Percentiles rank a stretch among this genome's conserved stretches.
Conservation (phyloP, 2,329 filamentous ascomycete species). For the Talaromyces sp. region DNA sequence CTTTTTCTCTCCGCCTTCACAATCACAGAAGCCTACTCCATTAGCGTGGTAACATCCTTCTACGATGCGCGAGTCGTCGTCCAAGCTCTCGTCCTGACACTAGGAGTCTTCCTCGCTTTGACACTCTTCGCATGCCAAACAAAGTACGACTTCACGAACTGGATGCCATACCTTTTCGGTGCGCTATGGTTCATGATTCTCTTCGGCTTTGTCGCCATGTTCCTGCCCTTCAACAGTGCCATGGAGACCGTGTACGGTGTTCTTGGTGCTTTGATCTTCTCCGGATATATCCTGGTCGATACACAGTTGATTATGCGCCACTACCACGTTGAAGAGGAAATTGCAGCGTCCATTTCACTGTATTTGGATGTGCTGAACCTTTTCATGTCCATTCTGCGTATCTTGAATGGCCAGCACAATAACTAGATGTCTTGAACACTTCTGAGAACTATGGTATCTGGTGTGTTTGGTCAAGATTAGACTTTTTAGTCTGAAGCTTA, state of each 20-base stretch:
- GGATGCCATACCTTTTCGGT: slow-evolving; percentile 94
- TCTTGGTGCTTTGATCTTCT: slow-evolving; percentile 83
- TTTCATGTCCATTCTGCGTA: slow-evolving; percentile 92
- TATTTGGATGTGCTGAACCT: slow-evolving; percentile 97
- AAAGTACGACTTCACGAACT: slow-evolving; percentile 96
- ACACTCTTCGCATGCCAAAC: slow-evolving; percentile 91
- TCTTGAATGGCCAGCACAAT: slow-evolving; percentile 93
- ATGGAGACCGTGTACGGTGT: slow-evolving; percentile 84
- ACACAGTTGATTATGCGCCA: slow-evolving; percentile 94
- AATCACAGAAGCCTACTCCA: slow-evolving; percentile 85
- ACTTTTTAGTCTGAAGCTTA: neutral
- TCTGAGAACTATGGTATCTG: neutral
- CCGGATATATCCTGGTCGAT: slow-evolving; percentile 91
- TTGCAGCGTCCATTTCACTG: slow-evolving; percentile 89
- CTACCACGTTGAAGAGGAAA: slow-evolving; percentile 97
- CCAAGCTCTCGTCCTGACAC: slow-evolving; percentile 83
- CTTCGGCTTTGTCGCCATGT: slow-evolving; percentile 89
- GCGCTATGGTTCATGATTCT: slow-evolving; percentile 86
- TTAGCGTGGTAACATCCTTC: slow-evolving; percentile 90
- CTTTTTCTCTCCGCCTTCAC: slow-evolving; percentile 92
- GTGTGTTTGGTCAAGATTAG: no score
- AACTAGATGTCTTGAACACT: slow-evolving; percentile 61
- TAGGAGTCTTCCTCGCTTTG: slow-evolving; percentile 65
- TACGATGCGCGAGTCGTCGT: slow-evolving; percentile 83
- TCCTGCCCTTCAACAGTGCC: slow-evolving; percentile 82